A percentile compares a stretch with the other conserved stretches of the same genome.
Evolutionary conservation across 2,329 filamentous ascomycete genomes (phyloP).

Genomic region (Emergomyces pasteurianus): DNA sequence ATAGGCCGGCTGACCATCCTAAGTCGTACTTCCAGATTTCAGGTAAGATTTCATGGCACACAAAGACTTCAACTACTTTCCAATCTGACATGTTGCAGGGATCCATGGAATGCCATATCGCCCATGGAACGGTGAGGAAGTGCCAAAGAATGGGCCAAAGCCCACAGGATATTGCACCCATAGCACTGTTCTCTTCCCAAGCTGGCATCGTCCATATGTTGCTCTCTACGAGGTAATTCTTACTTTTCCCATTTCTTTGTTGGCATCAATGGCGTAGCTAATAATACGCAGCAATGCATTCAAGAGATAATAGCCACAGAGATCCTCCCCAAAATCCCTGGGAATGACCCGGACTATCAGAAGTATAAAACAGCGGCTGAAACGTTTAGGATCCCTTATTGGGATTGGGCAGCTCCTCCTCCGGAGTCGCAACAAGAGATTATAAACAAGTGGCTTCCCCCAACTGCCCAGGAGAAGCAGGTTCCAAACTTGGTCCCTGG

Average conservation of each 20-base stretch:
- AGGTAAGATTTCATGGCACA: neutral
- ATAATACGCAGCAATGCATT: slow-evolving; percentile 20
- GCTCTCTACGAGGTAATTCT: slow-evolving; percentile 42
- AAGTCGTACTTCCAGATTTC: slow-evolving; percentile 2
- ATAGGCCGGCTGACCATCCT: neutral
- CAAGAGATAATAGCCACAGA: slow-evolving; percentile 25
- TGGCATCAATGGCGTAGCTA: neutral
- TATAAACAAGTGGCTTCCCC: slow-evolving; percentile 22
- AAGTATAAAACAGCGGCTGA: slow-evolving; percentile 35
- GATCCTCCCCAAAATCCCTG: slow-evolving; percentile 30
- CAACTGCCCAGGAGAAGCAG: slow-evolving; percentile 17
- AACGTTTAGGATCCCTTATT: slow-evolving; percentile 34
- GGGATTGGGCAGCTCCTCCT: slow-evolving; percentile 34
- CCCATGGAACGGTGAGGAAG: slow-evolving; percentile 2
- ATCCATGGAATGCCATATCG: slow-evolving; percentile 4
- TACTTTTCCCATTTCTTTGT: neutral
- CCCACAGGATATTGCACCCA: slow-evolving; percentile 64
- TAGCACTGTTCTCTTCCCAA: slow-evolving; percentile 61
- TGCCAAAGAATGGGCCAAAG: slow-evolving; percentile 33
- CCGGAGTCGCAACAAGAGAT: slow-evolving; percentile 20
- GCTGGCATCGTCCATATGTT: slow-evolving; percentile 76
- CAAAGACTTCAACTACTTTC: no score
- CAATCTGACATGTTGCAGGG: neutral
- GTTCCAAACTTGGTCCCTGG: slow-evolving; percentile 32
- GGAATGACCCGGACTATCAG: slow-evolving; percentile 27